Evolutionary conservation across 208 protist species (phyloP), one percentile per base, ranked within the genome.

Genomic region (Trypanosomatidae sp.): DNA sequence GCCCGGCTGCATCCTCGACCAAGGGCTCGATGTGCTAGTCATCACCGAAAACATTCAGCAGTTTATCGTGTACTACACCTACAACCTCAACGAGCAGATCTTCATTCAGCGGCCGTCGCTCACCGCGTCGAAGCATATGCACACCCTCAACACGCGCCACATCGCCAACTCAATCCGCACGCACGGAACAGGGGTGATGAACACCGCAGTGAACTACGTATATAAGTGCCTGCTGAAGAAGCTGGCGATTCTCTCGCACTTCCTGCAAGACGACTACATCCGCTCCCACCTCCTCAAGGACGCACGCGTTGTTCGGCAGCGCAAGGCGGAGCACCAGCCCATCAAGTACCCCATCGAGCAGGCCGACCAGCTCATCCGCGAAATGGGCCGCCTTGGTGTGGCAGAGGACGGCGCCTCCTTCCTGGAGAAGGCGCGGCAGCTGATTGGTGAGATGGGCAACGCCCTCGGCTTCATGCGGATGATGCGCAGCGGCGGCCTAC

Each of bases 401-500:
- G 84, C 87, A 0, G 72, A 92, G 15, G 86, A 94, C 74, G 89
- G 87, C n/a, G 64, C 89, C 44, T 91, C 87, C 19, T 99, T 97
- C 76, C 71, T 99, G 7, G 94, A 97, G 73, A 96, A 98, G 74
- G 98, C 98, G 50, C 85, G 98, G 46, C 78, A 92, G 15, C 86
- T 99, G 12, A 93, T 99, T 60, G 98, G 97, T n/a, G 93, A 99
- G 70, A 98, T 99, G 78, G 98, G 97, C 58, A 99, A 99, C 81
- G 97, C 97, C 13, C 89, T 99, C 68, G 98, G 98, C n/a, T 99
- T 99, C 77, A 96, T 99, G 79, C 89, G 98, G 22, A 93, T 99
- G 79, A 91, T 99, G 69, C 87, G 93, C 22, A 91, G 91, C 71
- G 94, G 94, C 44, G 92, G 92, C 43, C 74, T 98, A 5, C 84